These are phyloP conservation scores for Strobilomyces dryophilus DNA, from an alignment of 768 basidiomycete genomes.

Conservation along the genomic window DNA sequence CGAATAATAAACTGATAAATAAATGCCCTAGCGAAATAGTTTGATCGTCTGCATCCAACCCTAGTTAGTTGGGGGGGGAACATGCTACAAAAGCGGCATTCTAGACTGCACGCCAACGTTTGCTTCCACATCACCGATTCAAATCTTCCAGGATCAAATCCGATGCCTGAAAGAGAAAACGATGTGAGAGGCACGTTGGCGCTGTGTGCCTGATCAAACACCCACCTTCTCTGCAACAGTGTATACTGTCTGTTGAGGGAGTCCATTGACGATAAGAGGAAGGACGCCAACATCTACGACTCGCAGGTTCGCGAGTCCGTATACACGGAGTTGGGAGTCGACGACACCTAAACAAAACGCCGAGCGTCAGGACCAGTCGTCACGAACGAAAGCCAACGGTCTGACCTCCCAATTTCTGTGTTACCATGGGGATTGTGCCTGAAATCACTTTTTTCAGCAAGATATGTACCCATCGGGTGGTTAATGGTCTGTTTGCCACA, in stretches of 20 bases:
- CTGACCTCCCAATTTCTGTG: not conserved
- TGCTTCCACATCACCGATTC: not conserved
- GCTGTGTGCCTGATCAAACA: not conserved
- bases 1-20: not conserved
- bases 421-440: slow-evolving; percentile 4
- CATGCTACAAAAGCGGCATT: too few relatives aligned
- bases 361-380: not conserved
- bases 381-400: not conserved
- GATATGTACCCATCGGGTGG: not conserved
- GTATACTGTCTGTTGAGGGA: not conserved
- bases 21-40: not conserved
- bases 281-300: not conserved
- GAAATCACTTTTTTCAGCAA: not conserved
- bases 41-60: too few relatives aligned
- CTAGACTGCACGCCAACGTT: not conserved
- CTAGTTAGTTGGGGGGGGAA: not conserved
- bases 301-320: not conserved
- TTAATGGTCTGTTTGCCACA: not conserved
- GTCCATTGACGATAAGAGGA: not conserved
- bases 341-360: not conserved
- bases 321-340: not conserved
- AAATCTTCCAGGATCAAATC: not conserved
- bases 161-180: not conserved
- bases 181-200: not conserved
- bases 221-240: not conserved